Evolutionary conservation across 2,329 filamentous ascomycete genomes (phyloP), one percentile per base, ranked within the genome.

Genomic region (Scedosporium minutisporum): DNA sequence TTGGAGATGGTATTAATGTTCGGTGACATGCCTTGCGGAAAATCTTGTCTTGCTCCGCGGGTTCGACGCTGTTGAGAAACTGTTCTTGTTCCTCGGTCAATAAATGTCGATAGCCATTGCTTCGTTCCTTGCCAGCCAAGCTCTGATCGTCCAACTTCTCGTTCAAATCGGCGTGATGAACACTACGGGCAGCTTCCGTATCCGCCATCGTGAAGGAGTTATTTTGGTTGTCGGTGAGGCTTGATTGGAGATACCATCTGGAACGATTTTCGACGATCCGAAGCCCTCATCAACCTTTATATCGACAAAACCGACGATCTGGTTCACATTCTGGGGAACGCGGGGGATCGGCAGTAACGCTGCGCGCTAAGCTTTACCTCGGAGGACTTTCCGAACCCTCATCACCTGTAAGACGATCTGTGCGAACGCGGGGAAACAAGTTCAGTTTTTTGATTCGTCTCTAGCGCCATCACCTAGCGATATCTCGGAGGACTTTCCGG

Each of bases 41-140:
- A 33, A 60, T 60, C 38, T 44, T 60, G 58, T 60, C 58, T 21
- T 60, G 58, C 18, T 60, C 58, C 16, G 10, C 16, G 25, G 58
- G 29, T 10, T 60, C 29, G 1, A 60, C 58, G 18, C 41, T 60
- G 6, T 25, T 38, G 6, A 60, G 21, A 38, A 60, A 60, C n/a
- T 27, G 29, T 18, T 41, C 33, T 16, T 60, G 58, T 12, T 60
- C 58, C 10, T 21, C 58, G 1, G 29, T 41, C n/a, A 60, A 53
- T 10, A 53, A 12, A 10, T 53, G 48, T 5, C 14, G 10, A 10
- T 53, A 53, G 48, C 48, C 48, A 53, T 21, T 53, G 10, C 21
- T 6, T 18, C 21, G 48, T 12, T 12, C 48, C 5, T 53, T 53
- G 21, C n/a, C 21, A 12, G 10, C n/a, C 21, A 5, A 25, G n/a